These are phyloP conservation scores for Urtica urens DNA, from an alignment of 306 rosid genomes.

Conservation along the genomic window DNA sequence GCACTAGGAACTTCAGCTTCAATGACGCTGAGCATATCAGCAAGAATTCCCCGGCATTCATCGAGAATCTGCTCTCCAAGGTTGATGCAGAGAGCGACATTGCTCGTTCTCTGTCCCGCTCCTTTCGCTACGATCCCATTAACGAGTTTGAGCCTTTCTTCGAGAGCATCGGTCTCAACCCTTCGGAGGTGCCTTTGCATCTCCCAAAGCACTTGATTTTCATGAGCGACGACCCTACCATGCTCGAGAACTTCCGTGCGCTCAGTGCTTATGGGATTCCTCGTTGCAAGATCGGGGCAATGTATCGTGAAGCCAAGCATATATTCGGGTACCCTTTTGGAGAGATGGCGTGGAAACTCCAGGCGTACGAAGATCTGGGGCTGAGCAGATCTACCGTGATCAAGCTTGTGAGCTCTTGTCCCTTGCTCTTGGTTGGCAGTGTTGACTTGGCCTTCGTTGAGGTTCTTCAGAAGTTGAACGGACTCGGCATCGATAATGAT, in stretches of 20 bases:
- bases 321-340: slow-evolving; percentile 41
- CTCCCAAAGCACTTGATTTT: slow-evolving; percentile 42
- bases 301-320: slow-evolving; percentile 53
- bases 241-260: slow-evolving; percentile 46
- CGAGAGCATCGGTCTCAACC: slow-evolving; percentile 60
- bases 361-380: slow-evolving; percentile 53
- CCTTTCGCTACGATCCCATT: slow-evolving; percentile 50
- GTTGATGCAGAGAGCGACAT: slow-evolving; percentile 26
- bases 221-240: slow-evolving; percentile 39
- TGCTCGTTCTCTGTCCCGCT: slow-evolving; percentile 28
- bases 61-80: slow-evolving; percentile 32
- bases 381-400: slow-evolving; percentile 38
- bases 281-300: slow-evolving; percentile 41
- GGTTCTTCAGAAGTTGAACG: slow-evolving; percentile 42
- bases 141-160: slow-evolving; percentile 81
- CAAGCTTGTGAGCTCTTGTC: slow-evolving; percentile 56
- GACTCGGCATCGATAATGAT: slow-evolving; percentile 38
- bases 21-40: slow-evolving; percentile 57
- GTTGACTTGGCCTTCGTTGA: slow-evolving; percentile 25
- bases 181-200: slow-evolving; percentile 28
- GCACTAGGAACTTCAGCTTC: slow-evolving; percentile 46
- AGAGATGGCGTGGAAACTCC: slow-evolving; percentile 35
- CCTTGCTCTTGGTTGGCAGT: slow-evolving; percentile 48
- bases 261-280: slow-evolving; percentile 55
- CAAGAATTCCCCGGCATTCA: slow-evolving; percentile 51